These are phyloP conservation scores for Jamesozyma gamospora DNA, from an alignment of 805 yeast genomes.

Conservation along the genomic window DNA sequence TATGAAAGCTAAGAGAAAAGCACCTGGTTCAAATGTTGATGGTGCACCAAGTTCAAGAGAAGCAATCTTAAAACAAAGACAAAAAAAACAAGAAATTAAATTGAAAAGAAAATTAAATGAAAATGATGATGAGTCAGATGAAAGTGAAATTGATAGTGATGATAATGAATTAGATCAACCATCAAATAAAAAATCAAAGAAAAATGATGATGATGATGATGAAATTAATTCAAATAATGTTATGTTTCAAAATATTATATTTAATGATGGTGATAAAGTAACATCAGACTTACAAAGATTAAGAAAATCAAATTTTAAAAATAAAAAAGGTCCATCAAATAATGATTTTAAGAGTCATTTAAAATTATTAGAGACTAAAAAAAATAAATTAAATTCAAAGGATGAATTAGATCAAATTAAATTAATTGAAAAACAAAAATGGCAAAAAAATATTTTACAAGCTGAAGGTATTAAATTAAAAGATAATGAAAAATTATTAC, in stretches of 20 bases:
- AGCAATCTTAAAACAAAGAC: slow-evolving; percentile 61
- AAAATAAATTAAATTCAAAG: slow-evolving; percentile 47
- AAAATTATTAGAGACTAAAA: slow-evolving; percentile 62
- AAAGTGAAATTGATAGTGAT: slow-evolving; percentile 24
- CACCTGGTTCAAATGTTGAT: slow-evolving; percentile 70
- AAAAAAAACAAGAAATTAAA: slow-evolving; percentile 31
- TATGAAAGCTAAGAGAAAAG: slow-evolving; percentile 75
- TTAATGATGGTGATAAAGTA: slow-evolving; percentile 70
- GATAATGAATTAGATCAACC: slow-evolving; percentile 13
- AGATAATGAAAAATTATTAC: slow-evolving; percentile 82
- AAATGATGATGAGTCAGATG: slow-evolving; percentile 27
- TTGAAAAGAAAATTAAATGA: slow-evolving; percentile 31
- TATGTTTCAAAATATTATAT: slow-evolving; percentile 71
- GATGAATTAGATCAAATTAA: slow-evolving; percentile 52
- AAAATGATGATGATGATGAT: slow-evolving; percentile 28
- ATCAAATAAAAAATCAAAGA: slow-evolving; percentile 26
- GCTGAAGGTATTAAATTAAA: slow-evolving; percentile 83
- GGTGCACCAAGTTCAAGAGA: slow-evolving; percentile 86
- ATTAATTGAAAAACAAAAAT: slow-evolving; percentile 60
- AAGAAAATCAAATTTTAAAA: slow-evolving; percentile 36
- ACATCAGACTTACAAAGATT: slow-evolving; percentile 59
- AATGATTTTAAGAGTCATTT: slow-evolving; percentile 80
- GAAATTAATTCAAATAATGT: slow-evolving; percentile 35
- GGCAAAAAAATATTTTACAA: slow-evolving; percentile 76
- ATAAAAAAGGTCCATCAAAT: slow-evolving; percentile 71